Conservation (phyloP, 768 basidiomycete genomes). For the Obba rivulosa region DNA sequence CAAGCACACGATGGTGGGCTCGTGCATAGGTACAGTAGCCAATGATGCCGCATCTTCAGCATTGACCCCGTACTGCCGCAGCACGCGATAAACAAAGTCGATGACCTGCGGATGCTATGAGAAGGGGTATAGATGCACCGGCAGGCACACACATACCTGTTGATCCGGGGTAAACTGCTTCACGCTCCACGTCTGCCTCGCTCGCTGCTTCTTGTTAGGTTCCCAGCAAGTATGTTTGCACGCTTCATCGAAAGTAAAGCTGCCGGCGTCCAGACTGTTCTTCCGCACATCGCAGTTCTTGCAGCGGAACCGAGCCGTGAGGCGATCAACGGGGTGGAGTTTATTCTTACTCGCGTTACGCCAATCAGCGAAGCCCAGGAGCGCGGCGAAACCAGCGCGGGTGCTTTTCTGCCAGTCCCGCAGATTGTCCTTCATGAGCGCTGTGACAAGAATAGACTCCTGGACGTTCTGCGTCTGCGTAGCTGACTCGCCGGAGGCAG, state of each 20-base stretch:
- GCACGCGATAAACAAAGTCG: slow-evolving; percentile 33
- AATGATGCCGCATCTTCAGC: slow-evolving; percentile 26
- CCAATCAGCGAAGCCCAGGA: slow-evolving; percentile 51
- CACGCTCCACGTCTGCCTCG: slow-evolving; percentile 39
- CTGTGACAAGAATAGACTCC: slow-evolving; percentile 26
- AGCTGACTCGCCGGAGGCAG: background rate
- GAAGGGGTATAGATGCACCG: background rate
- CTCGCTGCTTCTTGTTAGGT: slow-evolving; percentile 21
- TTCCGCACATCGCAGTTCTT: slow-evolving; percentile 38
- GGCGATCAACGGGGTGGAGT: slow-evolving; percentile 51
- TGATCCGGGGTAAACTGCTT: slow-evolving; percentile 53
- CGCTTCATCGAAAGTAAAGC: slow-evolving; percentile 52
- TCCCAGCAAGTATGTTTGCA: slow-evolving; percentile 54
- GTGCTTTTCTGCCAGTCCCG: slow-evolving; percentile 43
- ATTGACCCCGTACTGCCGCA: slow-evolving; percentile 26
- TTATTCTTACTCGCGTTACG: slow-evolving; percentile 38
- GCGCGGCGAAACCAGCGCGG: slow-evolving; percentile 35
- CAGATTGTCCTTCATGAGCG: slow-evolving; percentile 40
- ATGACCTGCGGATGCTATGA: slow-evolving; percentile 38
- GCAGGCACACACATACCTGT: slow-evolving; percentile 33
- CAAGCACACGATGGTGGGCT: slow-evolving; percentile 36
- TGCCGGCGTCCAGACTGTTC: slow-evolving; percentile 33
- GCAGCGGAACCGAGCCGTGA: slow-evolving; percentile 58
- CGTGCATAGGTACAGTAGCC: slow-evolving; percentile 19
- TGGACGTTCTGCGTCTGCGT: slow-evolving; percentile 16